Percentiles rank a stretch among this genome's conserved stretches.
Evolutionary conservation across 805 yeast species (phyloP).

Genomic region (Nematodospora valgi): DNA sequence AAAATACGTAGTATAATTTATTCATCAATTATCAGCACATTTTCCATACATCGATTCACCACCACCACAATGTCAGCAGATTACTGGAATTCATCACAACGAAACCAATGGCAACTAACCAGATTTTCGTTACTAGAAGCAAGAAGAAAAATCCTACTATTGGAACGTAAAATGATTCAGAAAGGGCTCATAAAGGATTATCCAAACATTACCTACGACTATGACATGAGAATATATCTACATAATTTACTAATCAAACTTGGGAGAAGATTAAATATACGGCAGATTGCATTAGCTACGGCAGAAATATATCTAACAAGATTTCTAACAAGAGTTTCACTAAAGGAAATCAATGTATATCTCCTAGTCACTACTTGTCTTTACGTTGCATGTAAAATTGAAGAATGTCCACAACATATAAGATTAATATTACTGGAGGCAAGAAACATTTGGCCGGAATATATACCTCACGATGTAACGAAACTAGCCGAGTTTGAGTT

Average conservation of each 20-base stretch:
- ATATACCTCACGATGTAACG: slow-evolving; percentile 85
- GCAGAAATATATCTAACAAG: slow-evolving; percentile 85
- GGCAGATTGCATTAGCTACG: slow-evolving; percentile 84
- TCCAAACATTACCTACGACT: slow-evolving; percentile 49
- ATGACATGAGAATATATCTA: slow-evolving; percentile 69
- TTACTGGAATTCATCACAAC: slow-evolving; percentile 83
- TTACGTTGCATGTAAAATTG: slow-evolving; percentile 89
- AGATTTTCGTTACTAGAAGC: slow-evolving; percentile 52
- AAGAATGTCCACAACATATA: slow-evolving; percentile 94
- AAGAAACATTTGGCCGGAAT: slow-evolving; percentile 90
- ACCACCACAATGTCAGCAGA: slow-evolving; percentile 82
- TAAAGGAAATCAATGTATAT: slow-evolving; percentile 81
- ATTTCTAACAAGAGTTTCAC: slow-evolving; percentile 66
- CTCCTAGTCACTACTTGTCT: slow-evolving; percentile 79
- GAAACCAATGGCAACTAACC: slow-evolving; percentile 77
- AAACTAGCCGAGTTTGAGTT: slow-evolving; percentile 95
- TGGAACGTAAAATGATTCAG: slow-evolving; percentile 43
- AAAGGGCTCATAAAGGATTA: slow-evolving; percentile 41
- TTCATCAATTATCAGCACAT: too few relatives aligned
- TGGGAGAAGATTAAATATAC: slow-evolving; percentile 70
- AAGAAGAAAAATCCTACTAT: slow-evolving; percentile 37
- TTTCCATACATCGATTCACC: too few relatives aligned
- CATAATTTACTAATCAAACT: slow-evolving; percentile 71
- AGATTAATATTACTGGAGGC: slow-evolving; percentile 81
- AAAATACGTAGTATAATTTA: too few relatives aligned